These are phyloP conservation scores for Apiospora rasikravindrae DNA, from an alignment of 2,329 filamentous ascomycete species.

Conservation along the genomic window DNA sequence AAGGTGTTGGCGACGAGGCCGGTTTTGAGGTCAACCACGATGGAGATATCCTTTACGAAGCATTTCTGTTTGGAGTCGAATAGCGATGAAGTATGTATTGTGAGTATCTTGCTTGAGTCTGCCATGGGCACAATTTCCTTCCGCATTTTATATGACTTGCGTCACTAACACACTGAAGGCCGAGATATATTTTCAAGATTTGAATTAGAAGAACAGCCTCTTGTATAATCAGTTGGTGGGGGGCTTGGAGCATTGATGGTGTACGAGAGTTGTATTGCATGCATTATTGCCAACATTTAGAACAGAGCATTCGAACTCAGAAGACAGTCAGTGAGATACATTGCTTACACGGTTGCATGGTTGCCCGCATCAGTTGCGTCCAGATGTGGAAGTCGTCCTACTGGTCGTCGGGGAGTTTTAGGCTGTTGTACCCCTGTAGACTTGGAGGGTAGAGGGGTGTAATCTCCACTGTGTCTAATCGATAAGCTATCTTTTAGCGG, in stretches of 20 bases:
- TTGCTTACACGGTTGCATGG: background rate
- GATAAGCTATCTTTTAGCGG: slow-evolving; percentile 14
- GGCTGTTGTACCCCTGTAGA: background rate
- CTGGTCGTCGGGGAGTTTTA: background rate
- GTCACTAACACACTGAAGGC: too few relatives aligned
- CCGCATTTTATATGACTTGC: background rate
- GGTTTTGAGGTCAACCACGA: slow-evolving; percentile 44
- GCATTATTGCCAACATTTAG: too few relatives aligned
- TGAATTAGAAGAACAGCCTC: background rate
- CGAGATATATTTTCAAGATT: background rate
- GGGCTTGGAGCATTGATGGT: background rate
- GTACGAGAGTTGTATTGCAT: background rate
- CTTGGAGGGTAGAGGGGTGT: background rate
- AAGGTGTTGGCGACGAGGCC: slow-evolving; percentile 48
- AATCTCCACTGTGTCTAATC: background rate
- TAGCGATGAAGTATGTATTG: slow-evolving; percentile 51
- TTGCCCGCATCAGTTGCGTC: background rate
- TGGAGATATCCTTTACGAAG: slow-evolving; percentile 47
- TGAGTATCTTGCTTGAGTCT: slow-evolving; percentile 22
- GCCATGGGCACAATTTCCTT: background rate
- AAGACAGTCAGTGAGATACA: background rate
- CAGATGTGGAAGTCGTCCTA: background rate
- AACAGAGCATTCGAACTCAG: background rate
- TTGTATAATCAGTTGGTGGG: background rate
- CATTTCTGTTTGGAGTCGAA: slow-evolving; percentile 52